Base-by-base conservation (phyloP, 495 filamentous ascomycete genomes). In the Aspergillus ellipticus region DNA sequence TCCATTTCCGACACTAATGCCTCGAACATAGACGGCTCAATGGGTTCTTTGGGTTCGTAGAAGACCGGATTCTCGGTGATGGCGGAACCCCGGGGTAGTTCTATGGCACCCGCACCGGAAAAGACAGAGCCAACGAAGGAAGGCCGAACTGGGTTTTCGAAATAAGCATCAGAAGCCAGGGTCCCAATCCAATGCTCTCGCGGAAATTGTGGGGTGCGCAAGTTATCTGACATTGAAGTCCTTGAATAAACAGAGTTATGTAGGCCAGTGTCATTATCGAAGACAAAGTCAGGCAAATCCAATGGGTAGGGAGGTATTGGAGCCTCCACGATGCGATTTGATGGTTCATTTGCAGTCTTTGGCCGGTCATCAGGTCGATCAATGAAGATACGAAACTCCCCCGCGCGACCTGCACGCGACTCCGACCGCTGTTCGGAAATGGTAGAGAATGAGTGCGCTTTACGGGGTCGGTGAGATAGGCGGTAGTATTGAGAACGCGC, bases 291-390 rank as follows among this genome's bases (percentile, higher is more conserved):
- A 9, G 92, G 88, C 3, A 88, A 87, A 4, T 90, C 92, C 51
- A 97, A 77, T 51, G 86, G 85, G 75, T 95, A 95, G 57, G 89
- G 86, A 39, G 94, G 92, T 53, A 97, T 95, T 7, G 88, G 82
- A 33, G 93, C 80, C 58, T 96, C 84, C 46, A 96, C 68, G 37
- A 85, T 71, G 16, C 84, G 84, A 37, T 79, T 68, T 21, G 63
- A 68, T 56, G 71, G 63, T 57, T 84, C 80, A 59, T 88, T 84
- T n/a, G 83, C 76, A 15, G 88, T 87, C 63, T 83, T 89, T 8
- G 89, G 83, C 78, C 74, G 59, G 73, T 82, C 60, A 76, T 83
- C 80, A 42, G 89, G 82, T 56, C 89, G 80, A 56, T 94, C 89
- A 57, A 96, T 96, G 49, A 94, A 85, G 56, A 96, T 85, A 66